Base-by-base conservation (phyloP, 1,284 basidiomycete genomes). In the Fomitiporia mediterranea region DNA sequence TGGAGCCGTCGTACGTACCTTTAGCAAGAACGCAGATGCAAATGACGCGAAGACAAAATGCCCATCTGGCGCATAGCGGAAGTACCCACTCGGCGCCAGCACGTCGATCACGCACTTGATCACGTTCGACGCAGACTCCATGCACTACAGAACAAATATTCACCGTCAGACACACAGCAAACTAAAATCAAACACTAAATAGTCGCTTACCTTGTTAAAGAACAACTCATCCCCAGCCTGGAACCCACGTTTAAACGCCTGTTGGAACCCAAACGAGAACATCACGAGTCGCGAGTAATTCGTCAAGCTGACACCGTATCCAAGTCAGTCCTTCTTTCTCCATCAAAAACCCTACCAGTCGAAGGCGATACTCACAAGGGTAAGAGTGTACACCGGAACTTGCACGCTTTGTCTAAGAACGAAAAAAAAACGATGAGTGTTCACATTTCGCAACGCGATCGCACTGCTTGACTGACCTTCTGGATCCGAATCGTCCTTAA, bases 21-120 rank as follows among this genome's bases (percentile, higher is more conserved):
- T 91, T 61, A 91, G 78, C 54, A 91, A 72, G 70, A 91, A 91
- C 0, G 88, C 91, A 42, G 88, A 89, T 0, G 91, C 91, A 66
- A 94, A 94, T 1, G 89, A 82, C 1, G 87, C 80, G 65, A 91
- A 91, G 39, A 94, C 78, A 64, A 94, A 93, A 66, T 92, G 85
- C 6, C 87, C 88, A 66, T 94, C 91, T 0, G 91, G 88, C 0
- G 91, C 81, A 64, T 82, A 92, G 40, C 86, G 80, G 80, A 94
- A 83, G 66, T 89, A 89, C 6, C 86, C 88, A 39, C 79, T 84
- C 0, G 86, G 86, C 0, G 81, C 83, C 37, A 91, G 70, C 5
- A 73, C 72, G 35, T 87, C 81, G 21, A 86, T 73, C 73, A 91
- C 80, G 25, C 77, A 78, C 44, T 74, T 75, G 55, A 91, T 79